Conservation (phyloP, 495 filamentous ascomycete genomes). For the Aspergillus haitiensis region DNA sequence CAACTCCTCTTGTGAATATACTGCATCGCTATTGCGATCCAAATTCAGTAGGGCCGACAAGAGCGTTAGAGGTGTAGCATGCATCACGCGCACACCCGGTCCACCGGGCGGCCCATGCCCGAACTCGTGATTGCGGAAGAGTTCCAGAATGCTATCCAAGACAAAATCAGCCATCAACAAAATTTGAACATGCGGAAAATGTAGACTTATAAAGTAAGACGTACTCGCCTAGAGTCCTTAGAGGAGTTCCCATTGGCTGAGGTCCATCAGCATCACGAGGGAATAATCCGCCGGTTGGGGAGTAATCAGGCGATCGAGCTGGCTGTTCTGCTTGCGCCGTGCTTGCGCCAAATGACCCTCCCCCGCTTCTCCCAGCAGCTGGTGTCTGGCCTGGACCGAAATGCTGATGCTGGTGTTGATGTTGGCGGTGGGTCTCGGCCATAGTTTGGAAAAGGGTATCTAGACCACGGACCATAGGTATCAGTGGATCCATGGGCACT, state of each 20-base stretch:
- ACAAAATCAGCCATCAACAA: background rate
- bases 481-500: constrained; percentile 25
- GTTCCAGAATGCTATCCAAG: constrained; percentile 35
- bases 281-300: constrained; percentile 27
- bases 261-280: constrained; percentile 38
- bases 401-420: background rate
- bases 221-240: constrained; percentile 39
- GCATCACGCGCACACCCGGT: constrained; percentile 26
- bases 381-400: background rate
- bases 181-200: background rate
- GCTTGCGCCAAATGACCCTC: background rate
- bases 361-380: background rate
- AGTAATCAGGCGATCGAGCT: constrained; percentile 9
- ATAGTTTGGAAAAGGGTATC: constrained; percentile 36
- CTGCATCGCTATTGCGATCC: constrained; percentile 74
- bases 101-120: constrained; percentile 18
- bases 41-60: constrained; percentile 57
- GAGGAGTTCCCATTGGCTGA: constrained; percentile 30
- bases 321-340: constrained; percentile 7
- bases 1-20: constrained; percentile 86
- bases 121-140: constrained; percentile 26
- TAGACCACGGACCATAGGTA: constrained; percentile 36
- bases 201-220: constrained; percentile 15
- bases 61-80: constrained; percentile 36
- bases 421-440: constrained; percentile 26